Conservation (phyloP, 2,329 filamentous ascomycete genomes). For the Clathrospora elynae region DNA sequence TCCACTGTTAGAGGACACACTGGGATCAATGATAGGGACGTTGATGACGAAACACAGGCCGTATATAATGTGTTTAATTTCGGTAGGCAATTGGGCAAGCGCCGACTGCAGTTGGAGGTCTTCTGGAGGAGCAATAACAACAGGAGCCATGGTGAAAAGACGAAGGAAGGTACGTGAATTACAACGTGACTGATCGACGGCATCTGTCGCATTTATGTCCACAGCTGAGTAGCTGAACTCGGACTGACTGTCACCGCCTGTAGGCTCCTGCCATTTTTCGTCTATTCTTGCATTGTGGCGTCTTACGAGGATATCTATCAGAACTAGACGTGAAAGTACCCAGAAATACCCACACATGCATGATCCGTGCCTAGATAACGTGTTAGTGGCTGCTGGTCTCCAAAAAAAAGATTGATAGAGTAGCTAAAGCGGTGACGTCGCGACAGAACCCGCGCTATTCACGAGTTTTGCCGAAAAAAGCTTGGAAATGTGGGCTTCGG, state of each 20-base stretch:
- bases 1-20: constrained; percentile 2
- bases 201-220: constrained; percentile 4
- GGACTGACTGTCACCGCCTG: constrained; percentile 4
- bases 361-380: background rate
- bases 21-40: constrained; percentile 33
- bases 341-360: constrained; percentile 2
- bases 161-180: background rate
- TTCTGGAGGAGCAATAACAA: constrained; percentile 16
- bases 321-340: constrained; percentile 3
- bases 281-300: constrained; percentile 10
- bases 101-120: constrained; percentile 41
- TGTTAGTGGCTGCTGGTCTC: no score
- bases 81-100: constrained; percentile 40
- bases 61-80: constrained; percentile 46
- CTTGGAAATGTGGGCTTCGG: constrained; percentile 9
- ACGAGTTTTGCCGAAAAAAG: constrained; percentile 12
- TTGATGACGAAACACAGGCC: constrained; percentile 32
- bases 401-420: no score
- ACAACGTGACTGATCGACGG: background rate
- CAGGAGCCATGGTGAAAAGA: constrained; percentile 12
- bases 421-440: constrained; percentile 15
- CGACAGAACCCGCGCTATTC: constrained; percentile 1
- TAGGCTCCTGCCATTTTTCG: constrained; percentile 1
- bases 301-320: background rate
- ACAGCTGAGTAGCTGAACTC: background rate